Conservation (phyloP, 768 basidiomycete genomes). For the Amyloporia xantha region DNA sequence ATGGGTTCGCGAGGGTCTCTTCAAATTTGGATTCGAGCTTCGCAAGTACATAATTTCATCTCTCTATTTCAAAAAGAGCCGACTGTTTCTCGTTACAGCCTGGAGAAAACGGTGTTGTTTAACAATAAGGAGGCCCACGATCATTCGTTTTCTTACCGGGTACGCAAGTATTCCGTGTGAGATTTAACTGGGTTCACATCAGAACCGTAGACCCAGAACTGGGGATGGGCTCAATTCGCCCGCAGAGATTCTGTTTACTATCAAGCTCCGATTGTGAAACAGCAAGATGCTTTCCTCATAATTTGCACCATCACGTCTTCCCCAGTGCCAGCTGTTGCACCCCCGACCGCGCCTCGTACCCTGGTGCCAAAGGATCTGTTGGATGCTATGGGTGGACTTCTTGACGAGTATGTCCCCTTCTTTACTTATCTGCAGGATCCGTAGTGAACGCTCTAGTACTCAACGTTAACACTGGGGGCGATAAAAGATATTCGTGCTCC, state of each 20-base stretch:
- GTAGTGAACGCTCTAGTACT: too few species aligned
- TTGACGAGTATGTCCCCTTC: slow-evolving; percentile 55
- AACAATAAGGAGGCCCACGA: slow-evolving; percentile 75
- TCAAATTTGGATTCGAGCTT: slow-evolving; percentile 80
- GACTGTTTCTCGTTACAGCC: slow-evolving; percentile 14
- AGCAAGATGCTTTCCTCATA: slow-evolving; percentile 66
- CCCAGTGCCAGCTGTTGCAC: slow-evolving; percentile 42
- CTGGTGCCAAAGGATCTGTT: slow-evolving; percentile 62
- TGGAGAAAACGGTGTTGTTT: slow-evolving; percentile 47
- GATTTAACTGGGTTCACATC: neutral
- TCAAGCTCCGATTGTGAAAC: slow-evolving; percentile 42
- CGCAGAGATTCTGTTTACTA: slow-evolving; percentile 65
- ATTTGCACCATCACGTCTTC: slow-evolving; percentile 73
- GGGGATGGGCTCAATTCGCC: slow-evolving; percentile 88
- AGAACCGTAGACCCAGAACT: slow-evolving; percentile 63
- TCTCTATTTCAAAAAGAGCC: neutral
- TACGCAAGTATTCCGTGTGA: slow-evolving; percentile 24
- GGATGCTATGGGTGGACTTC: slow-evolving; percentile 62
- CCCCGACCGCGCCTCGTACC: slow-evolving; percentile 39
- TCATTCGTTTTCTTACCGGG: slow-evolving; percentile 74
- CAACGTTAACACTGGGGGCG: too few species aligned
- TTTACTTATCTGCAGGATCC: too few species aligned
- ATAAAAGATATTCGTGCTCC: too few species aligned
- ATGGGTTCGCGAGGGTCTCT: slow-evolving; percentile 83
- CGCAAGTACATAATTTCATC: slow-evolving; percentile 41